Conservation (phyloP, 352 stramenopile species). For the Vaucheria bursata region DNA sequence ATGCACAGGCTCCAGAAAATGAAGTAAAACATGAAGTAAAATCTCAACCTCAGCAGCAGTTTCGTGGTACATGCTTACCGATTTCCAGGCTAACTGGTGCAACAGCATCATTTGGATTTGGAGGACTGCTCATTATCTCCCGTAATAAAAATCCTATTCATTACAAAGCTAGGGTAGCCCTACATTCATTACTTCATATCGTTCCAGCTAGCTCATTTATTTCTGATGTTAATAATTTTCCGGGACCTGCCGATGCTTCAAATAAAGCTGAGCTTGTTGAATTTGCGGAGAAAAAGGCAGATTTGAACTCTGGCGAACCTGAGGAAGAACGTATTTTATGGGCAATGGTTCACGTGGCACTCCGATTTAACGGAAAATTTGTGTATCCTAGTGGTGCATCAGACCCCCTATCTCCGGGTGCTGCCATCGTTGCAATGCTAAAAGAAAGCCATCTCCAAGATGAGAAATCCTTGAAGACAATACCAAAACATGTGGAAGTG, state of each 20-base stretch:
- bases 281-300: conserved; percentile 19
- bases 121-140: neutral
- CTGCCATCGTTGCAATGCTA: conserved; percentile 18
- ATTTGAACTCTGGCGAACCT: neutral
- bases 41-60: no score
- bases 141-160: neutral
- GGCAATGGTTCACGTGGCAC: conserved; percentile 2
- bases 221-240: conserved; percentile 21
- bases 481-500: no score
- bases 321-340: conserved; percentile 33
- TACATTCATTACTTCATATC: conserved; percentile 14
- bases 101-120: neutral
- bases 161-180: neutral
- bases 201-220: conserved; percentile 3
- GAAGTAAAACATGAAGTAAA: no score
- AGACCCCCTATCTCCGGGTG: conserved; percentile 15
- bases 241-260: conserved; percentile 15
- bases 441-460: conserved; percentile 23
- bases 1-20: no score
- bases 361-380: conserved; percentile 5
- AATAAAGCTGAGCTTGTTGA: conserved; percentile 11
- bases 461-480: no score
- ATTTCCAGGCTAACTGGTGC: neutral
- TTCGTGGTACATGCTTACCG: neutral
- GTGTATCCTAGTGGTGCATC: conserved; percentile 2